Evolutionary conservation across 306 rosid genomes (phyloP).

Genomic region (Quercus parvula): DNA sequence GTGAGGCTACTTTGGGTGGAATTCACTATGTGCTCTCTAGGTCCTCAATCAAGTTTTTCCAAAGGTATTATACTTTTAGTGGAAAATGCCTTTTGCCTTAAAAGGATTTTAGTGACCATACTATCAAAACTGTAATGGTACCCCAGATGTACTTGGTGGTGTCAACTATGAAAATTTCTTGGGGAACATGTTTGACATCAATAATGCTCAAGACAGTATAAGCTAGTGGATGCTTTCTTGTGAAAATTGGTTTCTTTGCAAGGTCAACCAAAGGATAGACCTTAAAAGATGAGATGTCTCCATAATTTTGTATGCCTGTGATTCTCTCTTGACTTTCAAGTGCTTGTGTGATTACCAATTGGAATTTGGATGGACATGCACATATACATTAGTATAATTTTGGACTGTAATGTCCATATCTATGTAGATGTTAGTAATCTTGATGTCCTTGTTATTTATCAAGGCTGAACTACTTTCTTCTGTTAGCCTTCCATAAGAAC

Average conservation of each 20-base stretch:
- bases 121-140: background rate
- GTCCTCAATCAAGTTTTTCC: constrained; percentile 78
- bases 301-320: too few species aligned
- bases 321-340: background rate
- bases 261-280: background rate
- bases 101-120: background rate
- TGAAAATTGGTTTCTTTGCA: background rate
- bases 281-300: background rate
- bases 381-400: background rate
- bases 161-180: background rate
- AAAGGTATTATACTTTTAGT: constrained; percentile 48
- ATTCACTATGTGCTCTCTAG: constrained; percentile 77
- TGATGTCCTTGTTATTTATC: background rate
- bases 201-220: background rate
- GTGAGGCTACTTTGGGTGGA: constrained; percentile 87
- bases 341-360: background rate
- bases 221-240: background rate
- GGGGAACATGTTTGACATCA: background rate
- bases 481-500: background rate
- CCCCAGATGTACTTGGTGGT: background rate
- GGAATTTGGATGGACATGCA: constrained; percentile 1
- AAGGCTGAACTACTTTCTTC: background rate
- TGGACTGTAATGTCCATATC: background rate
- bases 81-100: background rate
- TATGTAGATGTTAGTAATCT: background rate